phyloP scores from a whole-genome alignment of 805 yeast species.

The Candida vartiovaarae region DNA sequence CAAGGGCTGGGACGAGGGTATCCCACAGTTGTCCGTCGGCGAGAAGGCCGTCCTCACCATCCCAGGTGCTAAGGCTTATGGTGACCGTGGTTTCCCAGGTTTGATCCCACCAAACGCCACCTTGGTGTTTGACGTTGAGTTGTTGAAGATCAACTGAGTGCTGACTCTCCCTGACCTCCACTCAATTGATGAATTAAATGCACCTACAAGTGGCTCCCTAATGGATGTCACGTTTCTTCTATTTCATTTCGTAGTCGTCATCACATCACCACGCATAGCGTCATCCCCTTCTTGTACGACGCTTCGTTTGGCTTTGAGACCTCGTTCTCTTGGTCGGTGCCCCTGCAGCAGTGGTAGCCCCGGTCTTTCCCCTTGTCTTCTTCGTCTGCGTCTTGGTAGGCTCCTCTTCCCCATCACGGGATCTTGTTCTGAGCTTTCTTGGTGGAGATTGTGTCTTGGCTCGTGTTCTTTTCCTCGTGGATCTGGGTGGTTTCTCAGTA shows the following conservation, averaged over 20 bases:
- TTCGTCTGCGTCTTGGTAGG: conserved; percentile 1
- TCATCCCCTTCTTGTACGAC: conserved; percentile 2
- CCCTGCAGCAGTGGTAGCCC: neutral
- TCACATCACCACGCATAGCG: neutral
- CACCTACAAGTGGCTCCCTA: too few relatives aligned
- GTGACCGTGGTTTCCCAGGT: conserved; percentile 93
- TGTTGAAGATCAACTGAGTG: conserved; percentile 37
- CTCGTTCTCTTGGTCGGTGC: neutral
- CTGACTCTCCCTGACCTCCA: too few relatives aligned
- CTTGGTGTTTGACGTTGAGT: conserved; percentile 77
- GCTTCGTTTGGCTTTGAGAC: conserved; percentile 4
- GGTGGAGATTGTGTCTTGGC: conserved; percentile 2
- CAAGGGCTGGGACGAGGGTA: conserved; percentile 94
- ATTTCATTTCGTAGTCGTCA: too few relatives aligned
- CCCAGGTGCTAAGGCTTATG: conserved; percentile 92
- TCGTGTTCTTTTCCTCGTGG: conserved; percentile 3
- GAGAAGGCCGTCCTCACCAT: conserved; percentile 89
- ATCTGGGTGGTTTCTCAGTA: neutral
- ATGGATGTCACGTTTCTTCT: too few relatives aligned
- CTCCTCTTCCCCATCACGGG: conserved; percentile 3
- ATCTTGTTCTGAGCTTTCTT: conserved; percentile 6
- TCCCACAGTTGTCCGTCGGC: conserved; percentile 88
- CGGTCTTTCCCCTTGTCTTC: neutral
- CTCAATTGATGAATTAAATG: too few relatives aligned
- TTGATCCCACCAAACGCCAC: conserved; percentile 96